These are phyloP conservation scores for Warburgia ugandensis DNA, from an alignment of 164 flowering plant genomes.

Conservation along the genomic window DNA sequence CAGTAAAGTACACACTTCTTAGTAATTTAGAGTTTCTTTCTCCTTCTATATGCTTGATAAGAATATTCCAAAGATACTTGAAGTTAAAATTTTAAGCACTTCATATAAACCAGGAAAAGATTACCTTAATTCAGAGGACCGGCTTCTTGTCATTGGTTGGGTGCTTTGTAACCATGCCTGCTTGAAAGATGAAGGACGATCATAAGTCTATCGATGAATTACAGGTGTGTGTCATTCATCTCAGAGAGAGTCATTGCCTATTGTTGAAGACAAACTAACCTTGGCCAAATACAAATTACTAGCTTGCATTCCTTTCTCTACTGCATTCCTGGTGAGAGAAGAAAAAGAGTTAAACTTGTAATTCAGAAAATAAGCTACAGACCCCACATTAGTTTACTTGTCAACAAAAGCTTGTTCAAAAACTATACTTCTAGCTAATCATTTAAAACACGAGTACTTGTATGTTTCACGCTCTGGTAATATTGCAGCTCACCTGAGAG, in stretches of 20 bases:
- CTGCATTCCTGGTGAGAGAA: slow-evolving; percentile 34
- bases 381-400: too few species aligned
- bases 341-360: slow-evolving; percentile 2
- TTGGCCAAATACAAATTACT: slow-evolving; percentile 59
- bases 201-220: neutral
- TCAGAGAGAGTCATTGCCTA: slow-evolving; percentile 1
- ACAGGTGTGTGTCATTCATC: too few species aligned
- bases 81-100: too few species aligned
- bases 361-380: too few species aligned
- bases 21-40: too few species aligned
- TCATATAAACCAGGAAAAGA: neutral
- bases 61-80: too few species aligned
- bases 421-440: too few species aligned
- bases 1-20: too few species aligned
- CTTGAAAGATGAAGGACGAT: slow-evolving; percentile 1
- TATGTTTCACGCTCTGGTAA: too few species aligned
- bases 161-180: slow-evolving; percentile 85
- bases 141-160: slow-evolving; percentile 83
- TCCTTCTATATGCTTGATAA: too few species aligned
- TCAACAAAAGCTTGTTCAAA: too few species aligned
- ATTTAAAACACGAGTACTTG: too few species aligned
- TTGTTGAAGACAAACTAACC: slow-evolving; percentile 25
- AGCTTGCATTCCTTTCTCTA: slow-evolving; percentile 45
- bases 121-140: slow-evolving; percentile 77
- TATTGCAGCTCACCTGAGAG: slow-evolving; percentile 30